phyloP scores from a whole-genome alignment of 768 basidiomycete genomes.

The Amanita thiersii region DNA sequence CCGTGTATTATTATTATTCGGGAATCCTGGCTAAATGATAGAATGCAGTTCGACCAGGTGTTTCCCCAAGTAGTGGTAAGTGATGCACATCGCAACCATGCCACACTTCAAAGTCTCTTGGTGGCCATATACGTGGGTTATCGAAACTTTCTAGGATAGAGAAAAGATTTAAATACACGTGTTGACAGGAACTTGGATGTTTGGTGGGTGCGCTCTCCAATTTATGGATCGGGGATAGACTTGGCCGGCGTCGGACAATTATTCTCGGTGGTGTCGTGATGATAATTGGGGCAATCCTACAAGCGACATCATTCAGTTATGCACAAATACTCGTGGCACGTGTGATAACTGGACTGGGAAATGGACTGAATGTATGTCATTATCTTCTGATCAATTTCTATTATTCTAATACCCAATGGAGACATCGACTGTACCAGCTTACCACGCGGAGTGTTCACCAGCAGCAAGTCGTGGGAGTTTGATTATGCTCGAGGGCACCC shows the following conservation, averaged over 20 bases:
- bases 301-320: conserved; percentile 48
- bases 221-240: conserved; percentile 48
- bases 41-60: conserved; percentile 40
- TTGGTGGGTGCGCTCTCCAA: conserved; percentile 57
- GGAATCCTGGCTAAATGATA: background rate
- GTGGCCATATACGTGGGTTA: conserved; percentile 47
- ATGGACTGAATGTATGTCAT: conserved; percentile 46
- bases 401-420: conserved; percentile 14
- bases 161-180: background rate
- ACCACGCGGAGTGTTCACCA: conserved; percentile 60
- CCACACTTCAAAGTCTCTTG: conserved; percentile 50
- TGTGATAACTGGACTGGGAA: conserved; percentile 54
- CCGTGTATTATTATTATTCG: conserved; percentile 1
- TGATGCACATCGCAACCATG: conserved; percentile 32
- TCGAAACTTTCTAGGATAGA: background rate
- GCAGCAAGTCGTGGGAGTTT: conserved; percentile 50
- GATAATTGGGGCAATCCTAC: conserved; percentile 56
- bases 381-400: background rate
- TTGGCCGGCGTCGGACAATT: conserved; percentile 55
- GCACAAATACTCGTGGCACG: conserved; percentile 56
- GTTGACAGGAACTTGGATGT: conserved; percentile 51
- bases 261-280: conserved; percentile 50
- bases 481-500: conserved; percentile 58
- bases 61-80: conserved; percentile 46
- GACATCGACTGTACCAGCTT: conserved; percentile 60